phyloP scores from a whole-genome alignment of 2,329 filamentous ascomycete genomes.

The Acarospora socialis region DNA sequence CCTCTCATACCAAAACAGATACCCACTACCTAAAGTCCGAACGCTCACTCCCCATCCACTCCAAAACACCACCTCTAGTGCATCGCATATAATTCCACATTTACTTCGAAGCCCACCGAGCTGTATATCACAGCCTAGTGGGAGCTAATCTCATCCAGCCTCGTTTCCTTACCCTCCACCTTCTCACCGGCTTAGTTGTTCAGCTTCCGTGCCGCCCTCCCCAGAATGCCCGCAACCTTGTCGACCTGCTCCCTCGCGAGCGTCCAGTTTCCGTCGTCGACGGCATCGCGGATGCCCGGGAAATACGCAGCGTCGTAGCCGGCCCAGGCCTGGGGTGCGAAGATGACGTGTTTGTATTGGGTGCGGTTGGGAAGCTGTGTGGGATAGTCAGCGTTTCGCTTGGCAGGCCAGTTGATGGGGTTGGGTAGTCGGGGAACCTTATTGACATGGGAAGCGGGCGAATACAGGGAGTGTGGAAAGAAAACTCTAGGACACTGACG shows the following conservation, averaged over 20 bases:
- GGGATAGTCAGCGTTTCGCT: constrained; percentile 11
- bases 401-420: not conserved
- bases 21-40: too few species aligned
- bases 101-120: too few species aligned
- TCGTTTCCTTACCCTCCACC: too few species aligned
- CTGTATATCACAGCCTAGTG: too few species aligned
- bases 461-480: not conserved
- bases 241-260: constrained; percentile 53
- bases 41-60: too few species aligned
- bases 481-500: constrained; percentile 2
- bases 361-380: constrained; percentile 63
- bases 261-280: constrained; percentile 57
- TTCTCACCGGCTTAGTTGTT: too few species aligned
- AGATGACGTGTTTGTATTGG: constrained; percentile 89
- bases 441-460: too few species aligned
- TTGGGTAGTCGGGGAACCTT: too few species aligned
- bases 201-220: constrained; percentile 41
- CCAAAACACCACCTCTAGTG: too few species aligned
- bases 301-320: constrained; percentile 55
- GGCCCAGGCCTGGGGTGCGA: constrained; percentile 68
- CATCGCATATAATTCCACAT: too few species aligned
- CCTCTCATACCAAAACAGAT: too few species aligned
- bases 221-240: constrained; percentile 56
- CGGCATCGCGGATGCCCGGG: constrained; percentile 70
- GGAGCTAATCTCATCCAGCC: too few species aligned